Base-by-base conservation (phyloP, 345 rosid species). In the Arabidopsis suecica region DNA sequence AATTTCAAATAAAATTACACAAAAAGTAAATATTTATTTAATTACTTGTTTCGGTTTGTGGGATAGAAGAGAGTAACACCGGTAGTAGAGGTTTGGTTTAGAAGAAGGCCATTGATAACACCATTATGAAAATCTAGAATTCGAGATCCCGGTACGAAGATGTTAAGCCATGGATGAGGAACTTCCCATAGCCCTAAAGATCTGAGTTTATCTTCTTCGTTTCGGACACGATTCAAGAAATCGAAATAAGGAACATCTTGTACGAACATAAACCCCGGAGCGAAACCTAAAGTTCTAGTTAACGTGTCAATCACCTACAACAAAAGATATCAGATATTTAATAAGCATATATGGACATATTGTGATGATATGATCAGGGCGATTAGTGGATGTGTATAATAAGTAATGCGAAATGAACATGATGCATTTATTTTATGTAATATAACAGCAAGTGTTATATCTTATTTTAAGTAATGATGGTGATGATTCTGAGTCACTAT, bases 131-230 rank as follows among this genome's bases (percentile, higher is more conserved):
- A 92, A 44, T 85, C 86, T 1, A 41, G 22, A 12, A 95, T 88
- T 10, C 78, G 77, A 57, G 99, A 95, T 79, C 73, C 80, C 3
- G 99, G 97, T 16, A 95, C 73, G 23, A 95, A 92, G 1, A 95
- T 81, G 58, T 92, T 95, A 38, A 92, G 75, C 99, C 99, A 95
- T 33, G 99, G 99, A 82, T 95, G 99, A 45, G 99, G 97, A 82
- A 95, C 97, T 32, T 94, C 91, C 98, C 98, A 93, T 7, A 88
- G 61, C 51, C 96, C 93, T 74, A 82, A 80, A 9, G 88, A 69
- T 37, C 78, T 80, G 34, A 94, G 96, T 33, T 84, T 75, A n/a
- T 76, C 61, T 79, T 95, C 97, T 76, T 84, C 96, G 36, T 74
- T 76, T 68, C 89, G 86, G 13, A 92, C 97, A 78, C 97, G 85